Evolutionary conservation across 1,284 basidiomycete species (phyloP), one percentile per base, ranked within the genome.

Genomic region (Moesziomyces antarcticus): DNA sequence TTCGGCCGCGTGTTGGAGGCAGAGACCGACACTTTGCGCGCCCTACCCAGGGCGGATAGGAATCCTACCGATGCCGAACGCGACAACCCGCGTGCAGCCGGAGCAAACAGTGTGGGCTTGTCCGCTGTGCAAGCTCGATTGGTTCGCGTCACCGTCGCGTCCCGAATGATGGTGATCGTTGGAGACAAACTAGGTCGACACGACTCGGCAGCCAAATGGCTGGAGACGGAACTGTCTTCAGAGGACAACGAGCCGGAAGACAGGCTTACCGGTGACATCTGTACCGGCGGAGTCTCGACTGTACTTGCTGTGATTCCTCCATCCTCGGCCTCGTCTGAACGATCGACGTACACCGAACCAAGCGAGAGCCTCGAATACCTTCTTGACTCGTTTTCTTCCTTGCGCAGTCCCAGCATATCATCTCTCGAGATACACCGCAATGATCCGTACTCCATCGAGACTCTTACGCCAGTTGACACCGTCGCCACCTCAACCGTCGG

Each of bases 401-500:
- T 33, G 30, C 30, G 30, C 30, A 33, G 3, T 10, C 30, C 30
- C 30, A 33, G 9, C 10, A 33, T 33, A 13, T 33, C 30, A 13
- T 33, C 13, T 8, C 30, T 33, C 11, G 30, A 33, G 24, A 43
- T 48, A 8, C 22, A 18, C 4, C 40, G 14, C 21, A 24, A 35
- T 3, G n/a, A 22, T 24, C 21, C 41, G 10, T 37, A 11, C 22
- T 48, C 56, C 4, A 57, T 3, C 22, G 16, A 21, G 4, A 61
- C 46, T 18, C 54, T 47, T 33, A 33, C 30, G 30, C 30, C 30
- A 3, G 30, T 33, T 4, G 30, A 10, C 30, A 33, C 30, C 1
- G 30, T 33, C 5, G 30, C 30, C 30, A 33, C 30, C 30, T 33
- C 30, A 3, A 33, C 30, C 10, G 44, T 18, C 9, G 69, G 69